phyloP scores from a whole-genome alignment of 2,329 filamentous ascomycete species.

The Graphilbum sp. region DNA sequence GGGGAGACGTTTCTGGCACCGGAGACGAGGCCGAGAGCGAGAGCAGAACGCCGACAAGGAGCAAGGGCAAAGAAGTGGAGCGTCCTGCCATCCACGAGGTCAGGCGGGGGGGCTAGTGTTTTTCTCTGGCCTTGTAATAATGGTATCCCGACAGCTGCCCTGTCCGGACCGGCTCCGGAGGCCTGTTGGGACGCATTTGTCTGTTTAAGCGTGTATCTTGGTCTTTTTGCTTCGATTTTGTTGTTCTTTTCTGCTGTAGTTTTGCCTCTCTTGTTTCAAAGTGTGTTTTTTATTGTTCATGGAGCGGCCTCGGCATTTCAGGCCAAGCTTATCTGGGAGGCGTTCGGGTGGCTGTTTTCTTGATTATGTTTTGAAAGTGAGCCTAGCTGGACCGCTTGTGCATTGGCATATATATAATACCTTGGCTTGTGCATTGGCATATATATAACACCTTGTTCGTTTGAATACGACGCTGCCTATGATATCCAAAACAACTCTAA shows the following conservation, averaged over 20 bases:
- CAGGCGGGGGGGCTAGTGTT: neutral
- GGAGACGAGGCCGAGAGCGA: slow-evolving; percentile 15
- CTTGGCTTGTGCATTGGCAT: too few species aligned
- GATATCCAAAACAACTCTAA: too few species aligned
- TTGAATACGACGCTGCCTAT: too few species aligned
- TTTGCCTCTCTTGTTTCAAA: slow-evolving; percentile 8
- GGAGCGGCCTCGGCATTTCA: slow-evolving; percentile 33
- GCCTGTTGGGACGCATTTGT: too few species aligned
- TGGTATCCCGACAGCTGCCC: neutral
- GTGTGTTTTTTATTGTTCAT: slow-evolving; percentile 13
- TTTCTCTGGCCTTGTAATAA: neutral
- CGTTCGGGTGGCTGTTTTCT: too few species aligned
- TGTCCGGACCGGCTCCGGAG: too few species aligned
- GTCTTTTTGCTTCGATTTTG: neutral
- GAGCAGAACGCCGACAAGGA: slow-evolving; percentile 9
- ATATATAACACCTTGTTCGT: too few species aligned
- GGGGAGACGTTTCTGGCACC: neutral
- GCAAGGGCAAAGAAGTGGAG: slow-evolving; percentile 30
- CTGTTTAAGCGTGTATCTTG: too few species aligned
- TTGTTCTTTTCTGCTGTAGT: slow-evolving; percentile 7
- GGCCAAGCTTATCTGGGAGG: too few species aligned
- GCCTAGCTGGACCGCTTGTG: too few species aligned
- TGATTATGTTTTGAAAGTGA: too few species aligned
- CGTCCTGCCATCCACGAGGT: slow-evolving; percentile 10
- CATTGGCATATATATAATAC: too few species aligned